Evolutionary conservation across 345 rosid genomes (phyloP).

Genomic region (Kernera saxatilis): DNA sequence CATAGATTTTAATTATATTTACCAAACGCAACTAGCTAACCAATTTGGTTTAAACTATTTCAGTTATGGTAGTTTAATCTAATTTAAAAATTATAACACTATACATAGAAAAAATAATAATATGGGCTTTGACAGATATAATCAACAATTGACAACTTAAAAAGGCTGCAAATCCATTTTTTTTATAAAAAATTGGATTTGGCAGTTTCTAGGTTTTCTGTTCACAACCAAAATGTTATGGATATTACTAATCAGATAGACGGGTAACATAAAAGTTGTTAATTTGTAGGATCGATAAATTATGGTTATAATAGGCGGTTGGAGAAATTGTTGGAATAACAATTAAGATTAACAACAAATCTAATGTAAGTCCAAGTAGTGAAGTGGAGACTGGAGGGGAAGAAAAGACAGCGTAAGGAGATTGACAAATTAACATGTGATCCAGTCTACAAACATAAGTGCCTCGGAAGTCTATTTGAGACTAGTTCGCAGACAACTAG

Average conservation of each 20-base stretch:
- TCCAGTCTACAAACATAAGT: slow-evolving; percentile 5
- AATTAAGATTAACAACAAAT: not conserved
- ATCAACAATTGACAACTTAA: not conserved
- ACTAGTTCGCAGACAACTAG: slow-evolving; percentile 15
- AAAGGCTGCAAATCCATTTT: not conserved
- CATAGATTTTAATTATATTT: not conserved
- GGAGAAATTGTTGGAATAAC: not conserved
- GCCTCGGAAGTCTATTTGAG: not conserved
- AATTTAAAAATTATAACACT: not conserved
- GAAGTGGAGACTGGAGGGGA: not conserved
- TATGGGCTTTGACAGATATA: not conserved
- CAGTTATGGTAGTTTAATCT: not conserved
- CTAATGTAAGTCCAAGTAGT: not conserved
- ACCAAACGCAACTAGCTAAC: not conserved
- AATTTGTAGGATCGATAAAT: not conserved
- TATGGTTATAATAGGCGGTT: not conserved
- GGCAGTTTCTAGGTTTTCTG: not conserved
- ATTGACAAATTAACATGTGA: not conserved
- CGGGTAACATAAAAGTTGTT: not conserved
- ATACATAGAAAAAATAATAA: not conserved
- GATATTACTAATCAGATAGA: not conserved
- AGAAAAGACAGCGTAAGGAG: not conserved
- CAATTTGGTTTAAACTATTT: not conserved
- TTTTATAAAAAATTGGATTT: not conserved
- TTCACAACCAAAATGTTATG: not conserved